Evolutionary conservation across 495 filamentous ascomycete species (phyloP), one percentile per base, ranked within the genome.

Genomic region (Physcia stellaris): DNA sequence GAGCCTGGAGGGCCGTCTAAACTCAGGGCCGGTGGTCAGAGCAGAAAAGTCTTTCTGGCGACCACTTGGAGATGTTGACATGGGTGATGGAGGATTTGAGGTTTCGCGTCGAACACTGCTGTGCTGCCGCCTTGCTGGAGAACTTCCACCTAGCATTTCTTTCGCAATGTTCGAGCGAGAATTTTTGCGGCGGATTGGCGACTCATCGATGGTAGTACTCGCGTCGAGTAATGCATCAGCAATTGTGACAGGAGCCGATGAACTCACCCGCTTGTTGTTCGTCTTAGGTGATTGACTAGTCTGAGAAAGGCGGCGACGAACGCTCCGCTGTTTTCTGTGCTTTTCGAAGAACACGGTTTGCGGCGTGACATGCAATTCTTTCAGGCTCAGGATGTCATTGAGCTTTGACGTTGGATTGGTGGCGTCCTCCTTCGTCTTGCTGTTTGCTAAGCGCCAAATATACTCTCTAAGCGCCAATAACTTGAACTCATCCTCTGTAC

Each of bases 151-250:
- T 6, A 70, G 39, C 16, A 63, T 56, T 26, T 58, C 62, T 52
- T 51, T 73, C 59, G 63, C 66, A 54, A 47, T 66, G 57, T 66
- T 67, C 46, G 67, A 43, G 36, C 71, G 60, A 35, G 68, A 67
- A 50, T 69, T 63, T 47, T 76, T 63, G 52, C 72, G 67, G 45
- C 68, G 64, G n/a, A 60, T 60, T 4, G 75, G 48, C 1, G 73
- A 62, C 43, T 79, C 75, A 50, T 93, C 80, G 45, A 90, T 85
- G 1, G 83, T 83, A 53, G 82, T 86, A 2, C 86, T 92, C 12
- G 92, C 90, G 58, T 99, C 92, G 6, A 92, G 65, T 4, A 99
- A 62, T 6, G 90, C 88, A 56, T 95, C 87, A 17, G 80, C 72
- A 40, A 99, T 90, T 1, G 86, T 93, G 52, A 78, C 75, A 13